These are phyloP conservation scores for Phytophthora sansomeana DNA, from an alignment of 352 stramenopile genomes.

Conservation along the genomic window DNA sequence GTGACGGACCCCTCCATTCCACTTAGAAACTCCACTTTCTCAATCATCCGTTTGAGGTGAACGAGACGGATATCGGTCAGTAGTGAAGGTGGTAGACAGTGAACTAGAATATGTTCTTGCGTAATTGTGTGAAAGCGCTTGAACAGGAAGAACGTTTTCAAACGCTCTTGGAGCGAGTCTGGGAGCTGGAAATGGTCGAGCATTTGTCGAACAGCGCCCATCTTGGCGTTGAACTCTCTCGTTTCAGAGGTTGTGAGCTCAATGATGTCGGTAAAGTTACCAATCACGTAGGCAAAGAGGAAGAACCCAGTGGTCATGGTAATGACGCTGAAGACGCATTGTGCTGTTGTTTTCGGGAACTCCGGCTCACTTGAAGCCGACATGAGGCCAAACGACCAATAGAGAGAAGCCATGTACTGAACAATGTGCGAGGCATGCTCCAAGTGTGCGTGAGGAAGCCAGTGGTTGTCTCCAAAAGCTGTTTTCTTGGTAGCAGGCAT, in stretches of 20 bases:
- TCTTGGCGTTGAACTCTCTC: slow-evolving; percentile 63
- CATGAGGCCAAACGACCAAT: slow-evolving; percentile 72
- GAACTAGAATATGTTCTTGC: slow-evolving; percentile 64
- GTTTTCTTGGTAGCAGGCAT: background rate
- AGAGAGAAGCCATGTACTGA: slow-evolving; percentile 67
- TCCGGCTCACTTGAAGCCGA: slow-evolving; percentile 62
- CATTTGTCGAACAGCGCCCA: slow-evolving; percentile 63
- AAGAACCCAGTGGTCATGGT: slow-evolving; percentile 77
- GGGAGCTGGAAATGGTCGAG: slow-evolving; percentile 66
- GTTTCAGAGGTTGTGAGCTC: slow-evolving; percentile 66
- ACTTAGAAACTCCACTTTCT: slow-evolving; percentile 64
- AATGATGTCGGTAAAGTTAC: slow-evolving; percentile 71
- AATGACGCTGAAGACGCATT: slow-evolving; percentile 61
- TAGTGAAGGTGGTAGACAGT: slow-evolving; percentile 71
- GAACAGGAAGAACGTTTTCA: slow-evolving; percentile 78
- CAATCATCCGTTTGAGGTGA: slow-evolving; percentile 69
- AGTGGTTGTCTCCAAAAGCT: slow-evolving; percentile 41
- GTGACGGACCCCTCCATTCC: slow-evolving; percentile 66
- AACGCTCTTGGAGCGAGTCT: slow-evolving; percentile 42
- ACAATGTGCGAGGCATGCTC: slow-evolving; percentile 27
- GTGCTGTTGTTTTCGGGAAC: slow-evolving; percentile 53
- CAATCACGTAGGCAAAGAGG: slow-evolving; percentile 73
- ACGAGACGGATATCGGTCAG: slow-evolving; percentile 74
- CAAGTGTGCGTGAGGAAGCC: slow-evolving; percentile 43
- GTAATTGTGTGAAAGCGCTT: slow-evolving; percentile 74